Conservation (phyloP, 768 basidiomycete species). For the Hygrocybe punicea region DNA sequence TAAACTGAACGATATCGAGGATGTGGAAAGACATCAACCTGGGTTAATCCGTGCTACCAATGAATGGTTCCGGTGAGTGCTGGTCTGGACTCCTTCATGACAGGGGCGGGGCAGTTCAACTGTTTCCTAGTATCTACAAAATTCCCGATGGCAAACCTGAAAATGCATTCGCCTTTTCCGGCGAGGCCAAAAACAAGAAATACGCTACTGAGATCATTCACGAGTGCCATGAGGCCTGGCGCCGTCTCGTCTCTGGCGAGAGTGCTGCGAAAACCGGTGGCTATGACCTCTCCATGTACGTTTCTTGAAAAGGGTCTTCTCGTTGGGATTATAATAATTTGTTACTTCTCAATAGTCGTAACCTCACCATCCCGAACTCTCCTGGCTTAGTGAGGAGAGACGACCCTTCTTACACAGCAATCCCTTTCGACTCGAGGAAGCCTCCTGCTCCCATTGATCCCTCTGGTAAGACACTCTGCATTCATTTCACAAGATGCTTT, state of each 20-base stretch:
- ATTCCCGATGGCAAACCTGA: slow-evolving; percentile 91
- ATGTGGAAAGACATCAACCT: slow-evolving; percentile 96
- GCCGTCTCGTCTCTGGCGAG: slow-evolving; percentile 83
- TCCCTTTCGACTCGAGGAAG: slow-evolving; percentile 79
- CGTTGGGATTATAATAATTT: background rate
- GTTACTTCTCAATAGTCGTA: slow-evolving; percentile 52
- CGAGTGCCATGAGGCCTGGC: slow-evolving; percentile 99
- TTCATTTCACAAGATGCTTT: slow-evolving; percentile 2
- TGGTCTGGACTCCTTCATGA: background rate
- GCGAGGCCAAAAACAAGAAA: slow-evolving; percentile 99
- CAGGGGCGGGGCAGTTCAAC: background rate
- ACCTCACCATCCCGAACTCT: slow-evolving; percentile 72
- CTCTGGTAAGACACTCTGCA: slow-evolving; percentile 55
- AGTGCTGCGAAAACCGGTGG: slow-evolving; percentile 63
- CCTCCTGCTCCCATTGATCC: slow-evolving; percentile 88
- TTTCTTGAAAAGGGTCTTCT: slow-evolving; percentile 11
- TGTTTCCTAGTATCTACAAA: slow-evolving; percentile 75
- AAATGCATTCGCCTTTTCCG: slow-evolving; percentile 98
- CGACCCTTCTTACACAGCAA: slow-evolving; percentile 57
- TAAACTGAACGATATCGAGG: slow-evolving; percentile 98
- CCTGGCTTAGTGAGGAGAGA: slow-evolving; percentile 61
- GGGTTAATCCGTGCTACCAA: slow-evolving; percentile 96
- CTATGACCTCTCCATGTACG: slow-evolving; percentile 85
- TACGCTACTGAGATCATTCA: slow-evolving; percentile 99
- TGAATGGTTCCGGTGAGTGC: slow-evolving; percentile 90